Conservation (phyloP, 2,329 filamentous ascomycete genomes). For the Ilyonectria sp. region DNA sequence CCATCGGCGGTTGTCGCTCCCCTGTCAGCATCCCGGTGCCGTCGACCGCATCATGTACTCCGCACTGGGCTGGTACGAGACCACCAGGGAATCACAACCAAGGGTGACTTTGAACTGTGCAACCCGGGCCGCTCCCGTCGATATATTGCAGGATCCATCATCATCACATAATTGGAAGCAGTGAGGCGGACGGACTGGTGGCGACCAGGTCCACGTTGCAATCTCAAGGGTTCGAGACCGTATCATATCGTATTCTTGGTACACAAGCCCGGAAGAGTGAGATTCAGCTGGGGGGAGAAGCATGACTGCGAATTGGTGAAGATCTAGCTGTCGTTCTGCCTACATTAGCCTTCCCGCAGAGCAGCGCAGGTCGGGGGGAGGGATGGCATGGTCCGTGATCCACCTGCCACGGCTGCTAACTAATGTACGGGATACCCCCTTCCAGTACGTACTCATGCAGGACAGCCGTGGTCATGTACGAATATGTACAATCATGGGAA, state of each 20-base stretch:
- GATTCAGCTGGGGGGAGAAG: constrained; percentile 9
- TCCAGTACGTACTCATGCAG: constrained; percentile 41
- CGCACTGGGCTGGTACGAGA: constrained; percentile 43
- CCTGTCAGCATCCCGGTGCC: constrained; percentile 42
- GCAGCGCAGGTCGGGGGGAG: constrained; percentile 45
- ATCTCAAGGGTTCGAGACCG: constrained; percentile 12
- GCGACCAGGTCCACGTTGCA: constrained; percentile 28
- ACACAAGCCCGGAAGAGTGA: constrained; percentile 5
- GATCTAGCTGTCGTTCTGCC: constrained; percentile 44
- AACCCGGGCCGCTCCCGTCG: constrained; percentile 40
- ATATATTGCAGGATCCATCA: constrained; percentile 47
- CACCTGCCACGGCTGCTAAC: constrained; percentile 41
- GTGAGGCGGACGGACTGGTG: constrained; percentile 32
- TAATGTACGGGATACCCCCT: constrained; percentile 46
- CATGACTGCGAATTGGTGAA: constrained; percentile 34
- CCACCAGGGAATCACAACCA: constrained; percentile 41
- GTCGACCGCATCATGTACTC: constrained; percentile 44
- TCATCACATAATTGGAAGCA: constrained; percentile 36
- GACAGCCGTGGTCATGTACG: constrained; percentile 42
- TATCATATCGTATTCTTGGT: constrained; percentile 4
- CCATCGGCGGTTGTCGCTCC: constrained; percentile 42
- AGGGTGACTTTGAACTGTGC: constrained; percentile 36
- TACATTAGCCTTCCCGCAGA: constrained; percentile 53
- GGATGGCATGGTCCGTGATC: constrained; percentile 39
- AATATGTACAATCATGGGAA: constrained; percentile 45